phyloP scores from a whole-genome alignment of 306 rosid genomes.

The Glycine soja region DNA sequence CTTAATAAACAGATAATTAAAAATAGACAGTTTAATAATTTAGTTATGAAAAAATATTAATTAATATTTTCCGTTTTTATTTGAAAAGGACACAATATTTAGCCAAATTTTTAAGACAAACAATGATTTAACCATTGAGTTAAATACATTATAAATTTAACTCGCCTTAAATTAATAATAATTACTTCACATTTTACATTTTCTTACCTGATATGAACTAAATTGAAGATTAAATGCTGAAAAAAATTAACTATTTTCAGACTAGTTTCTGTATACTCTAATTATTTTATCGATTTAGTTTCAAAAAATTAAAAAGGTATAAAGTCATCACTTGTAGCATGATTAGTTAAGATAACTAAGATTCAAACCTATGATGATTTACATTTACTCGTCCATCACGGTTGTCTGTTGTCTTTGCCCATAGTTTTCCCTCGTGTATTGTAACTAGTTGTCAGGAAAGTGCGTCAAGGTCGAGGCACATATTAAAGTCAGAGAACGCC shows the following conservation, averaged over 20 bases:
- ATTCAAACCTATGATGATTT: background rate
- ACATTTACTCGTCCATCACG: background rate
- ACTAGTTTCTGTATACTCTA: background rate
- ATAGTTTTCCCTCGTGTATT: background rate
- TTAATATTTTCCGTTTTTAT: background rate
- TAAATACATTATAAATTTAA: no score
- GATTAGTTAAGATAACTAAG: background rate
- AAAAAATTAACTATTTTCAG: background rate
- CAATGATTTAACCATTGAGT: no score
- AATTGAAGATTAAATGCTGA: no score
- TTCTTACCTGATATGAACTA: no score
- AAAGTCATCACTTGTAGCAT: background rate
- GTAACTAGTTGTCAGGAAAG: background rate
- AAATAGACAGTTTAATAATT: background rate
- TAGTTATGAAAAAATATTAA: background rate
- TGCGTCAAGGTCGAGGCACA: background rate
- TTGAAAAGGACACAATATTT: background rate
- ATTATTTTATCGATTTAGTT: background rate
- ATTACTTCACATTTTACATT: no score
- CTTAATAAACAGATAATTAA: no score
- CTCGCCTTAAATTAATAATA: no score
- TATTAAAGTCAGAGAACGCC: constrained; percentile 25
- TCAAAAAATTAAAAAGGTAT: background rate
- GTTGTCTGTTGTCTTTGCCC: background rate
- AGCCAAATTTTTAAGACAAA: no score